Evolutionary conservation across 2,329 filamentous ascomycete species (phyloP).

Genomic region (Thelonectria olida): DNA sequence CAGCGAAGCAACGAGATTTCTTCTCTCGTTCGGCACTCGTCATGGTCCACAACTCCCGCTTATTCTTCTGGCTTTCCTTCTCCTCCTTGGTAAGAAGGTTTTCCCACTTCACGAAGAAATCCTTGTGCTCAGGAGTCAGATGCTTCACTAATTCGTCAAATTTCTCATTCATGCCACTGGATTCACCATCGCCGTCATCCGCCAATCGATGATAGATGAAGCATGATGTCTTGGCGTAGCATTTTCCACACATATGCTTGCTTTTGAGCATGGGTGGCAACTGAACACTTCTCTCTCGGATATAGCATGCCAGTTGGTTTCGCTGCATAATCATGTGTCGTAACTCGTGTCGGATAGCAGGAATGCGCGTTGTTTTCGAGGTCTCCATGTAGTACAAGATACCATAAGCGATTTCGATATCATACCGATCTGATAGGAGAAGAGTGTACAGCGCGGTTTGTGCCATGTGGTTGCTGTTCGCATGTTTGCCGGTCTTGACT

Average conservation of each 20-base stretch:
- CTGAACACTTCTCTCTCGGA: slow-evolving; percentile 80
- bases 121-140: slow-evolving; percentile 76
- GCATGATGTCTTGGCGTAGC: slow-evolving; percentile 90
- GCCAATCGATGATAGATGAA: slow-evolving; percentile 93
- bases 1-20: slow-evolving; percentile 87
- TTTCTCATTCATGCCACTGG: slow-evolving; percentile 81
- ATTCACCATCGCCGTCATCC: slow-evolving; percentile 83
- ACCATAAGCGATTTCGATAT: slow-evolving; percentile 89
- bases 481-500: slow-evolving; percentile 91
- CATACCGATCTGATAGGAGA: slow-evolving; percentile 91
- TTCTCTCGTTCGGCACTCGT: slow-evolving; percentile 87
- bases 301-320: slow-evolving; percentile 86
- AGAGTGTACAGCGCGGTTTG: slow-evolving; percentile 96
- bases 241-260: slow-evolving; percentile 82
- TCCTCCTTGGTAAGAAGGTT: slow-evolving; percentile 93
- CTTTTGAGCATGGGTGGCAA: slow-evolving; percentile 88
- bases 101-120: slow-evolving; percentile 97
- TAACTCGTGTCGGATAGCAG: slow-evolving; percentile 85
- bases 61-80: slow-evolving; percentile 85
- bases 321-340: slow-evolving; percentile 97
- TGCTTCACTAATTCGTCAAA: slow-evolving; percentile 85
- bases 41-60: slow-evolving; percentile 96
- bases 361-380: slow-evolving; percentile 85
- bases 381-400: slow-evolving; percentile 96
- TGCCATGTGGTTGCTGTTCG: slow-evolving; percentile 84